These are phyloP conservation scores for Conticribra guillardii DNA, from an alignment of 108 stramenopile species.

Conservation along the genomic window DNA sequence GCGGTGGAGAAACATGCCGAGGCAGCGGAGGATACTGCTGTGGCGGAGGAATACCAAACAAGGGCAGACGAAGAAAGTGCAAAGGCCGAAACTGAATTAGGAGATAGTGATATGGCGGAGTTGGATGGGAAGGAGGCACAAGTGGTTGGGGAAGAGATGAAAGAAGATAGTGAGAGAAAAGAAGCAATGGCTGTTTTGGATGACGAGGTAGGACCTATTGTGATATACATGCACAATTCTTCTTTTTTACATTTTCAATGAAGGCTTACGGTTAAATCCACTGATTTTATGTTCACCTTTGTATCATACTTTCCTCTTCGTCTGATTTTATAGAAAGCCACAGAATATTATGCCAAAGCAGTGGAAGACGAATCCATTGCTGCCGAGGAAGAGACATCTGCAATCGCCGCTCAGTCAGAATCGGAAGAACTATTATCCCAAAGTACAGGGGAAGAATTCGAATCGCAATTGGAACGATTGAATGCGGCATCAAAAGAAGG, in stretches of 20 bases:
- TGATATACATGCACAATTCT: not conserved
- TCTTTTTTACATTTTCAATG: too few relatives aligned
- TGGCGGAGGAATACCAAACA: constrained; percentile 14
- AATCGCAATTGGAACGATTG: constrained; percentile 17
- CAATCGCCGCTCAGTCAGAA: constrained; percentile 16
- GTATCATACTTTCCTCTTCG: too few relatives aligned
- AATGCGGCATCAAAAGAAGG: constrained; percentile 20
- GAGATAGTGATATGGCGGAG: constrained; percentile 7
- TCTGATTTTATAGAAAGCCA: constrained; percentile 11
- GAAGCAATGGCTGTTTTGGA: constrained; percentile 22
- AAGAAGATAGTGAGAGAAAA: constrained; percentile 22
- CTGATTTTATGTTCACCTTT: not conserved
- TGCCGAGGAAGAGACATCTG: constrained; percentile 14
- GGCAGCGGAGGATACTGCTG: constrained; percentile 19
- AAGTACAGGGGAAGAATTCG: constrained; percentile 39
- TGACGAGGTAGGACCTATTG: constrained; percentile 17
- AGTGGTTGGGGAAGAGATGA: constrained; percentile 11
- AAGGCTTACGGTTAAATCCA: not conserved
- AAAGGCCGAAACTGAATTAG: constrained; percentile 13
- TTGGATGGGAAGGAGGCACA: constrained; percentile 12
- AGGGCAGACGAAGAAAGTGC: constrained; percentile 16
- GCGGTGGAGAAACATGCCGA: constrained; percentile 19
- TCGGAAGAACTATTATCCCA: constrained; percentile 22
- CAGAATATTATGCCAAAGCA: constrained; percentile 17
- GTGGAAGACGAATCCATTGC: constrained; percentile 32